Evolutionary conservation across 352 stramenopile genomes (phyloP), one percentile per base, ranked within the genome.

Genomic region (Aphanomyces euteiches): DNA sequence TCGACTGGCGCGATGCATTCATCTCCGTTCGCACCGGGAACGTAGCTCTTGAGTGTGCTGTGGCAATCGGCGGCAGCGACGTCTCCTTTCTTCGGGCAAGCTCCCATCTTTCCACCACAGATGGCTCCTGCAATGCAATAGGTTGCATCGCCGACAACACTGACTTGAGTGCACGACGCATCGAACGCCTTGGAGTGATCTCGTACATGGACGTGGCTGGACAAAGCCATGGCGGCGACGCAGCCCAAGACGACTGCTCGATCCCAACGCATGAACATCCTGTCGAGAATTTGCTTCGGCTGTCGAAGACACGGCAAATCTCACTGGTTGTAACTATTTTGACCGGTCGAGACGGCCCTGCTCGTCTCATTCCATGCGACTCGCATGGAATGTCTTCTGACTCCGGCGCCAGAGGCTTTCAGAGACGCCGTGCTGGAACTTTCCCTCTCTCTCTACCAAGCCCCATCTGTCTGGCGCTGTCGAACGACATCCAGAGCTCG

Each of bases 31-130:
- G 17, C 19, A 58, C 50, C 50, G 37, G 8, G 8, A 10, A 41
- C 19, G 50, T 66, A 66, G 57, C 40, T 60, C 34, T 53, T 47
- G 21, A 69, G 34, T 12, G 28, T 28, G 17, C 34, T 34, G 34
- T 50, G 10, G 63, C 63, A 69, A 21, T 69, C 15, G 8, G 37
- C 36, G 15, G 37, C 41, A 13, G 63, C 63, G 8, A 60, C 45
- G 50, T 69, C 63, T 19, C 63, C 63, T 36, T 59, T 17, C 63
- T 69, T 69, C 8, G 63, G 63, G 41, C 63, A 69, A 34, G 50
- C 47, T 1, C 40, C 34, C 19, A 8, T 34, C 0, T 10, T 28
- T 5, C 63, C 41, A 13, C 15, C 40, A 34, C 63, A 69, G 37
- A 69, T 34, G 40, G 45, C n/a, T 17, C 43, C 58, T 7, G 58